phyloP scores from a whole-genome alignment of 306 rosid species.

The Urtica urens region DNA sequence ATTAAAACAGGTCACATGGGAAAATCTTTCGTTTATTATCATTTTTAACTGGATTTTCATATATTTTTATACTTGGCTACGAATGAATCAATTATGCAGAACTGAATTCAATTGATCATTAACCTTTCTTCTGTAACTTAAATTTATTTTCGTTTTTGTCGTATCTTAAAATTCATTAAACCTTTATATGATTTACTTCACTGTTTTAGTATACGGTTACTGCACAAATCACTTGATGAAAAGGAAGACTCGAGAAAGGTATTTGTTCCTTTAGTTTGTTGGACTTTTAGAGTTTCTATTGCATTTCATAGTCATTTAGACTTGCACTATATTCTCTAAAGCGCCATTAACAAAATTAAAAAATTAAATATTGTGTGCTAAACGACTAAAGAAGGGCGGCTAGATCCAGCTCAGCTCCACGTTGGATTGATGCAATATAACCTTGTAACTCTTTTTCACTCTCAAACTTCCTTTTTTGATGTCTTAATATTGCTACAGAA shows the following conservation, averaged over 20 bases:
- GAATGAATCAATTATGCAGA: no score
- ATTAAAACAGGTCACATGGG: no score
- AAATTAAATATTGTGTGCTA: conserved; percentile 7
- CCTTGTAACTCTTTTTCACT: background rate
- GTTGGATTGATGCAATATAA: conserved; percentile 11
- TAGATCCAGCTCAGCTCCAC: conserved; percentile 8
- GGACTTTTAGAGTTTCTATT: background rate
- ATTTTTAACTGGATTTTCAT: no score
- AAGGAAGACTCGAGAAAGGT: conserved; percentile 8
- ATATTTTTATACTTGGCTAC: no score
- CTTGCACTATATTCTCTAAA: background rate
- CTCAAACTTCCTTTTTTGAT: no score
- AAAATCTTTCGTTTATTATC: no score
- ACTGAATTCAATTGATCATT: no score
- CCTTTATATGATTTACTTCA: background rate
- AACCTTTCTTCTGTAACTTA: no score
- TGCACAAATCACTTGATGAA: conserved; percentile 26
- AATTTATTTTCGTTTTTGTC: no score
- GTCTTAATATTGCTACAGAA: no score
- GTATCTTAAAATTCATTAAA: no score
- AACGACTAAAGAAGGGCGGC: conserved; percentile 34
- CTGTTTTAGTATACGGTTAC: no score
- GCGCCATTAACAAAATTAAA: background rate
- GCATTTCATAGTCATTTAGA: background rate
- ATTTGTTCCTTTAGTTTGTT: background rate